phyloP scores from a whole-genome alignment of 2,329 filamentous ascomycete genomes.

The Aspergillus brasiliensis region DNA sequence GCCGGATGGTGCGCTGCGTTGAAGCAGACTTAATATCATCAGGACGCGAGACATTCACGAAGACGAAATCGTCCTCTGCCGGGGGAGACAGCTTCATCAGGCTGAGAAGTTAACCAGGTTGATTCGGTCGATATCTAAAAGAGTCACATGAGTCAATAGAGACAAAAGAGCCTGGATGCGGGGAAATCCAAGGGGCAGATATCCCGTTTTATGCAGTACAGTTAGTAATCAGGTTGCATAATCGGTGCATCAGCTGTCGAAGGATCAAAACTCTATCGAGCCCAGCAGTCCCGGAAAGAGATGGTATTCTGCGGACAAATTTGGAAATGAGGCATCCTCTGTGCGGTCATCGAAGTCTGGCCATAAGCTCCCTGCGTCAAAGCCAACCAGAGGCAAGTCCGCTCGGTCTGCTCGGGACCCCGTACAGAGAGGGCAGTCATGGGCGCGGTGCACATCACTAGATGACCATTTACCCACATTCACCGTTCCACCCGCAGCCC shows the following conservation, averaged over 20 bases:
- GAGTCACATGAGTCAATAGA: no score
- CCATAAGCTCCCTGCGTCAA: neutral
- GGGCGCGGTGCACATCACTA: neutral
- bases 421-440: neutral
- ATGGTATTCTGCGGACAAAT: neutral
- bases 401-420: neutral
- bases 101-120: neutral
- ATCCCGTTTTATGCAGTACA: no score
- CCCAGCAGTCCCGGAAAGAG: neutral
- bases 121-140: no score
- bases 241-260: no score
- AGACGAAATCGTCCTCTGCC: neutral
- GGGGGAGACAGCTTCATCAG: neutral
- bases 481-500: neutral
- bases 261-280: neutral
- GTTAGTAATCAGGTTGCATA: no score
- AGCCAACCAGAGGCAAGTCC: neutral
- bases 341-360: neutral
- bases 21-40: neutral
- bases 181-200: no score
- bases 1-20: slow-evolving; percentile 9
- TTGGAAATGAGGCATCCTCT: neutral
- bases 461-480: neutral
- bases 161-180: no score
- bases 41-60: slow-evolving; percentile 2